A percentile compares a stretch with the other conserved stretches of the same genome.
Evolutionary conservation across 2,329 filamentous ascomycete genomes (phyloP).

Genomic region (Fusarium succisae): DNA sequence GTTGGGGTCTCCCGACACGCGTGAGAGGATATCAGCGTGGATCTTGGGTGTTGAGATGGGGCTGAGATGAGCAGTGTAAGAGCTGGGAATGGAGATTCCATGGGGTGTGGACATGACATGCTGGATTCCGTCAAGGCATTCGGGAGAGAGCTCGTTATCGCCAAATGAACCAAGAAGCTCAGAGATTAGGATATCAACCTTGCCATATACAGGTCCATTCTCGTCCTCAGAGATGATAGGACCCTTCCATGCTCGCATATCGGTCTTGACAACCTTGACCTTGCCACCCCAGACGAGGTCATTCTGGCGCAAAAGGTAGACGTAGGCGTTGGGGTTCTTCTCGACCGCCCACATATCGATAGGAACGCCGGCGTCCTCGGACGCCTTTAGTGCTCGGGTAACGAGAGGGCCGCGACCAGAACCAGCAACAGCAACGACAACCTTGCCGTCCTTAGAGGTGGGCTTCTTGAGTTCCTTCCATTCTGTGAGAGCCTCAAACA

Average conservation of each 20-base stretch:
- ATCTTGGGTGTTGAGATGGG: slow-evolving; percentile 90
- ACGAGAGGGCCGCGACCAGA: slow-evolving; percentile 93
- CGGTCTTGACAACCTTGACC: slow-evolving; percentile 91
- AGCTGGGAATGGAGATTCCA: slow-evolving; percentile 92
- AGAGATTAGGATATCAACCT: slow-evolving; percentile 92
- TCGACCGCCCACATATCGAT: slow-evolving; percentile 93
- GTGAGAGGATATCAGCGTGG: slow-evolving; percentile 78
- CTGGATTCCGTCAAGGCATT: slow-evolving; percentile 96
- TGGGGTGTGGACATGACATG: slow-evolving; percentile 80
- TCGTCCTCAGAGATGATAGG: slow-evolving; percentile 64
- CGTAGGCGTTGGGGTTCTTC: slow-evolving; percentile 98
- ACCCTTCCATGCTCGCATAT: slow-evolving; percentile 97
- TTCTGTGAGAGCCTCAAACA: slow-evolving; percentile 81
- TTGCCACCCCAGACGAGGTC: slow-evolving; percentile 79
- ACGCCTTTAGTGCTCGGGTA: slow-evolving; percentile 84
- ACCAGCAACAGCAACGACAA: slow-evolving; percentile 91
- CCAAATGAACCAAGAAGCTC: slow-evolving; percentile 95
- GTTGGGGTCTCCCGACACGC: slow-evolving; percentile 68
- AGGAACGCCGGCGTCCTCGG: slow-evolving; percentile 76
- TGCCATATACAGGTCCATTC: slow-evolving; percentile 62
- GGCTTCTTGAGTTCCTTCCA: slow-evolving; percentile 79
- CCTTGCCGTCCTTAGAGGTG: slow-evolving; percentile 72
- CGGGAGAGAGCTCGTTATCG: slow-evolving; percentile 95
- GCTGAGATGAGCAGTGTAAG: slow-evolving; percentile 93
- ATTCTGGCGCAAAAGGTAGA: slow-evolving; percentile 90